Evolutionary conservation across 2,329 filamentous ascomycete genomes (phyloP).

Genomic region (Camillea tinctor): DNA sequence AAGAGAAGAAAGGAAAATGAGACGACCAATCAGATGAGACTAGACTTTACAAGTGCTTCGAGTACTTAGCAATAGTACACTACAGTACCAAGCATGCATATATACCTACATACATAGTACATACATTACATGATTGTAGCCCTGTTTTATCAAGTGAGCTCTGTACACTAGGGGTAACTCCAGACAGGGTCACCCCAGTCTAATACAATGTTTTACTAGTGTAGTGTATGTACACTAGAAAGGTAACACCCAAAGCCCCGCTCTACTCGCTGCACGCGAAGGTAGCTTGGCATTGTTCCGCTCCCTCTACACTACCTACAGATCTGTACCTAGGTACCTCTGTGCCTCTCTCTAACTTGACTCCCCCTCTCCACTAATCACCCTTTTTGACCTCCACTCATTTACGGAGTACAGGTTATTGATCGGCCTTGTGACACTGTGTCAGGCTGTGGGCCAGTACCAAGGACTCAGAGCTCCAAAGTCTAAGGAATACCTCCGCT

Average conservation of each 20-base stretch:
- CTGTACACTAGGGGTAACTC: too few relatives aligned
- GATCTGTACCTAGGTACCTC: too few relatives aligned
- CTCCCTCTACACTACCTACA: too few relatives aligned
- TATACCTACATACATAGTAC: too few relatives aligned
- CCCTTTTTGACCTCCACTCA: background rate
- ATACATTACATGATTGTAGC: too few relatives aligned
- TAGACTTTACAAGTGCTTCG: too few relatives aligned
- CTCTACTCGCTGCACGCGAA: background rate
- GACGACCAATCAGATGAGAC: too few relatives aligned
- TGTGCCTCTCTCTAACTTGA: background rate
- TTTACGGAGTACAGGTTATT: background rate
- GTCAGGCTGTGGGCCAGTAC: background rate
- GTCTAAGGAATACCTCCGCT: slow-evolving; percentile 9
- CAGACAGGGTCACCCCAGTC: background rate
- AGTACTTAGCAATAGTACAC: too few relatives aligned
- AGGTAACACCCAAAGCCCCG: background rate
- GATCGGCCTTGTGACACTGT: slow-evolving; percentile 1
- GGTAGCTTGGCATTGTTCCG: background rate
- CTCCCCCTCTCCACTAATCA: background rate
- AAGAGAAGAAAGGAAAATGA: too few relatives aligned
- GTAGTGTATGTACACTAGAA: background rate
- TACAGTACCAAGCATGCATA: too few relatives aligned
- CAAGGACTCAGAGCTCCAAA: background rate
- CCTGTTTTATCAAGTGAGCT: too few relatives aligned
- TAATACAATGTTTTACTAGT: background rate